Base-by-base conservation (phyloP, 805 yeast species). In the Saturnispora saitoi region DNA sequence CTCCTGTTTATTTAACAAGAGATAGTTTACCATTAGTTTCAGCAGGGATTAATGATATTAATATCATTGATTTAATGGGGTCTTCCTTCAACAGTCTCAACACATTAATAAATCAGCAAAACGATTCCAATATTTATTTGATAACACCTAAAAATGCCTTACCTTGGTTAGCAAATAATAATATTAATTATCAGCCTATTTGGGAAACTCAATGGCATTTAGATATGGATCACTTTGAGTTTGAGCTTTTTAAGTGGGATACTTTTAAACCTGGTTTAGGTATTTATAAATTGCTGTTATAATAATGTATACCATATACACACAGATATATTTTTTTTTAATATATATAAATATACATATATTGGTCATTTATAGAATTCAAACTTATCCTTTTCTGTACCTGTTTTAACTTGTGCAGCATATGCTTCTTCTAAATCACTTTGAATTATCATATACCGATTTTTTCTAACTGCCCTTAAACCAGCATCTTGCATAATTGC, bases 401-500 rank as follows among this genome's bases (percentile, higher is more conserved):
- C 95, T 3, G 95, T 78, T 75, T 93, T 93, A 55, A 95, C 99
- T 75, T 93, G 99, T 36, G 95, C 71, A 48, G 95, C 85, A 71
- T 93, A 93, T 6, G 99, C 99, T 71, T 93, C 99, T 67, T 93
- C 99, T 64, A 93, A 74, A 71, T 93, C 99, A 63, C 83, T 82
- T 70, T 93, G 98, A 62, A 95, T 73, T 56, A 93, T 95, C 69
- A 93, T 95, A 67, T 95, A 93, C 70, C 99, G 80, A 69, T 93
- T 93, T 72, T 91, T 93, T 72, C 99, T 85, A 42, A 93, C 98
- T 2, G 99, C 99, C 58, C 99, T 81, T 58, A 93, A 77, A 57
- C 99, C 99, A 28, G 99, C 99, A 70, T 95, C 99, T 76, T 93
- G 99, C 99, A 93, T 93, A 58, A 93, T 91, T 15, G 99, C 99